Evolutionary conservation across 2,329 filamentous ascomycete species (phyloP).

Genomic region (Fulvia fulva): DNA sequence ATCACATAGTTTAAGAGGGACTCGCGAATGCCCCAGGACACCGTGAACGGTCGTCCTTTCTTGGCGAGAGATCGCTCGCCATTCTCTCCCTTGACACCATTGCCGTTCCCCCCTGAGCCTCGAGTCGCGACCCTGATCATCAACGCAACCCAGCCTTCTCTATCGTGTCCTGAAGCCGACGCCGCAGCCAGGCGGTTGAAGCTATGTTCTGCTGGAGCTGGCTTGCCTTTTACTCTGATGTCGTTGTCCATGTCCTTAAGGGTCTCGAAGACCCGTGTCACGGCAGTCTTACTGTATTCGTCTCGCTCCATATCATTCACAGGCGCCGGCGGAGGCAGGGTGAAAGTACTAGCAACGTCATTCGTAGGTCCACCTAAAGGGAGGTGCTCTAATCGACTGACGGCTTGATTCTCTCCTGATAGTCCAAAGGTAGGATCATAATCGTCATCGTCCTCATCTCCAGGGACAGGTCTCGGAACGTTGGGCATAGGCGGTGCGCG

Average conservation of each 20-base stretch:
- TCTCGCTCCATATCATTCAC: conserved; percentile 67
- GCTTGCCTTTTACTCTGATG: conserved; percentile 50
- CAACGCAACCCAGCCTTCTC: conserved; percentile 87
- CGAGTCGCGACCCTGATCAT: conserved; percentile 81
- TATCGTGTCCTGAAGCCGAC: conserved; percentile 64
- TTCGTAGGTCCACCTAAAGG: conserved; percentile 41
- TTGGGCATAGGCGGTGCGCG: conserved; percentile 27
- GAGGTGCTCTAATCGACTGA: conserved; percentile 70
- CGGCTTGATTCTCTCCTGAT: conserved; percentile 72
- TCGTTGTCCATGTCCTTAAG: conserved; percentile 70
- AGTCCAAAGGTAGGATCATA: conserved; percentile 86
- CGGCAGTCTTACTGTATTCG: conserved; percentile 69
- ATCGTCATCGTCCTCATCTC: conserved; percentile 73
- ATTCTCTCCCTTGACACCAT: conserved; percentile 33
- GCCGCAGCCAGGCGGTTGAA: conserved; percentile 75
- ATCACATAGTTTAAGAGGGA: conserved; percentile 79
- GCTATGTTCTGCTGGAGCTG: conserved; percentile 52
- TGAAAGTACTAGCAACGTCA: conserved; percentile 66
- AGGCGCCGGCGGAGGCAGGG: conserved; percentile 70
- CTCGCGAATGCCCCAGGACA: conserved; percentile 71
- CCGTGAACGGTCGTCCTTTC: conserved; percentile 37
- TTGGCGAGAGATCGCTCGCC: conserved; percentile 16
- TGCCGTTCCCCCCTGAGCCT: conserved; percentile 65
- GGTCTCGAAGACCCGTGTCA: conserved; percentile 73
- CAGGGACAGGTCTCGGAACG: conserved; percentile 32